A percentile compares a stretch with the other conserved stretches of the same genome.
Evolutionary conservation across 2,329 filamentous ascomycete genomes (phyloP).

Genomic region (Calcarisporium arbuscula): DNA sequence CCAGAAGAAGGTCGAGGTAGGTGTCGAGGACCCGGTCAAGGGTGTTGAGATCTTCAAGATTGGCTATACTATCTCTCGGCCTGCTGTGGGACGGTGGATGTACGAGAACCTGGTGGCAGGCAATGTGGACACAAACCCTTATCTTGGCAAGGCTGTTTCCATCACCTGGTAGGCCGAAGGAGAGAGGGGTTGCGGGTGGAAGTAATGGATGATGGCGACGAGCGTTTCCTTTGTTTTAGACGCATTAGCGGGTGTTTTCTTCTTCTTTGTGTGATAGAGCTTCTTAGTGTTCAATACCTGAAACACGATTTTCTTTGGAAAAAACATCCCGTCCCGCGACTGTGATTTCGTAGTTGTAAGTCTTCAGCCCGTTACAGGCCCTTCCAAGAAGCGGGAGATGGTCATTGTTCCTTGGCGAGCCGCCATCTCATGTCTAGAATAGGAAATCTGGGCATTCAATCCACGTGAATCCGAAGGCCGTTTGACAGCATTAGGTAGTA

Average conservation of each 20-base stretch:
- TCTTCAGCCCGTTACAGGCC: too few species aligned
- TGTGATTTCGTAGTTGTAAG: too few species aligned
- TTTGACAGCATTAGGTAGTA: too few species aligned
- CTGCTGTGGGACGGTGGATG: constrained; percentile 36
- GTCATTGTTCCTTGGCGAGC: too few species aligned
- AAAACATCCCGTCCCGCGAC: too few species aligned
- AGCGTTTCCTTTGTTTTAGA: background rate
- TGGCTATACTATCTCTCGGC: constrained; percentile 34
- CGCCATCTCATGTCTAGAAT: too few species aligned
- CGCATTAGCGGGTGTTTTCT: background rate
- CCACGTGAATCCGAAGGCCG: too few species aligned
- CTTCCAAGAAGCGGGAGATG: too few species aligned
- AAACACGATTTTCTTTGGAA: too few species aligned
- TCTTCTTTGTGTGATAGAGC: background rate
- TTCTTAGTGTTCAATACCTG: too few species aligned
- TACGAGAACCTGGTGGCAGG: constrained; percentile 27
- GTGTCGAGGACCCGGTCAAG: constrained; percentile 24
- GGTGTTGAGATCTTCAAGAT: constrained; percentile 28
- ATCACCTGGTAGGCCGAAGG: constrained; percentile 20
- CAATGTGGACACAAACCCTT: constrained; percentile 9
- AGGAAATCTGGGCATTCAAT: too few species aligned
- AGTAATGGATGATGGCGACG: too few species aligned
- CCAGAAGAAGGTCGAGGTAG: constrained; percentile 18
- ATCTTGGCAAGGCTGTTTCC: constrained; percentile 21
- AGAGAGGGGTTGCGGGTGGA: constrained; percentile 19